These are phyloP conservation scores for Claviceps purpurea DNA, from an alignment of 2,329 filamentous ascomycete species.

Conservation along the genomic window DNA sequence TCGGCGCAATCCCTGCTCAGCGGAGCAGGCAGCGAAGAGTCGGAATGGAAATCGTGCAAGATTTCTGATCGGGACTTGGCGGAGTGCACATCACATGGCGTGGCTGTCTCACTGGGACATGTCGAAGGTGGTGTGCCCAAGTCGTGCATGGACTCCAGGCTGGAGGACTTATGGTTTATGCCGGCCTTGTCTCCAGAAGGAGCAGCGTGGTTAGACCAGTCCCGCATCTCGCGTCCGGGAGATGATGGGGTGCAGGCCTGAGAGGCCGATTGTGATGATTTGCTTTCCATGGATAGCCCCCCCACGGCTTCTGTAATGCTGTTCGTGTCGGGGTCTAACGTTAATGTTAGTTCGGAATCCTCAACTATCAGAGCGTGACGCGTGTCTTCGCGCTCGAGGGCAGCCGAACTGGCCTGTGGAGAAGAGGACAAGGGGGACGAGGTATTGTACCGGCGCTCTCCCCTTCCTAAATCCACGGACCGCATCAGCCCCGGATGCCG, in stretches of 20 bases:
- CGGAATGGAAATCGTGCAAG: slow-evolving; percentile 44
- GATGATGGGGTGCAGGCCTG: slow-evolving; percentile 34
- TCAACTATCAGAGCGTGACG: slow-evolving; percentile 16
- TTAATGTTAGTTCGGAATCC: not conserved
- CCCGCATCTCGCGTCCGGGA: slow-evolving; percentile 22
- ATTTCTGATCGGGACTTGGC: slow-evolving; percentile 31
- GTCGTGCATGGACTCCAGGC: slow-evolving; percentile 35
- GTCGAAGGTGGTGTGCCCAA: slow-evolving; percentile 40
- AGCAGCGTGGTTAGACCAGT: slow-evolving; percentile 16
- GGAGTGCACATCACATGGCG: slow-evolving; percentile 31
- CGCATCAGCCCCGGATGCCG: slow-evolving; percentile 32
- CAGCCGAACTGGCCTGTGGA: slow-evolving; percentile 17
- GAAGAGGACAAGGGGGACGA: slow-evolving; percentile 27
- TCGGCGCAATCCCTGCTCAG: slow-evolving; percentile 51
- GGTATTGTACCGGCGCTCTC: slow-evolving; percentile 15
- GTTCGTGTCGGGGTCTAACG: not conserved
- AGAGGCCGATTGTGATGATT: slow-evolving; percentile 5
- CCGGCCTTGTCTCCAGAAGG: slow-evolving; percentile 27
- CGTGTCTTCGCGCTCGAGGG: slow-evolving; percentile 30
- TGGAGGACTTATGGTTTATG: slow-evolving; percentile 29
- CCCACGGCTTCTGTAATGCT: not conserved
- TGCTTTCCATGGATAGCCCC: not conserved
- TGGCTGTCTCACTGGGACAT: slow-evolving; percentile 39
- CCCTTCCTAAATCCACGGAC: slow-evolving; percentile 27
- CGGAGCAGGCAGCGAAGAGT: slow-evolving; percentile 49